phyloP scores from a whole-genome alignment of 2,329 filamentous ascomycete genomes.

The Aspergillus latus region DNA sequence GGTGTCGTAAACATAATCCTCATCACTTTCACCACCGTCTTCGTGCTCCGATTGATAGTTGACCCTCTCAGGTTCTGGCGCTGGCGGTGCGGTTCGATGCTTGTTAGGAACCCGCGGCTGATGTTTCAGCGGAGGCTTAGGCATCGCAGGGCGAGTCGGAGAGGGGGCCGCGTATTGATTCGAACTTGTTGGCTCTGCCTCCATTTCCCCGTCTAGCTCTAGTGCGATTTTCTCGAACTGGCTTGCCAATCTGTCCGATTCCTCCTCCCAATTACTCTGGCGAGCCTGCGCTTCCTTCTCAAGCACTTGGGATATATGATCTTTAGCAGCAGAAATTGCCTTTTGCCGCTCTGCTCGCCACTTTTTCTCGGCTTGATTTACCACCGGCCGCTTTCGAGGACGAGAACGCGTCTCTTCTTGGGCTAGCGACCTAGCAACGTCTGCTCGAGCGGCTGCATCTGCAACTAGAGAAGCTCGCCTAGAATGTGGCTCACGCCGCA shows the following conservation, averaged over 20 bases:
- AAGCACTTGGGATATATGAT: constrained; percentile 33
- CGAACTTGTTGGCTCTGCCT: constrained; percentile 18
- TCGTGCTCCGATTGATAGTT: constrained; percentile 11
- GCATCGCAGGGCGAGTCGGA: constrained; percentile 16
- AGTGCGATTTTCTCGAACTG: constrained; percentile 46
- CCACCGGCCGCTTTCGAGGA: constrained; percentile 40
- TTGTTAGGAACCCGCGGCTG: constrained; percentile 37
- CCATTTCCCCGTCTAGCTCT: constrained; percentile 39
- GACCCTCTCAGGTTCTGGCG: constrained; percentile 7
- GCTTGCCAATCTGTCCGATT: constrained; percentile 43
- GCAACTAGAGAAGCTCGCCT: constrained; percentile 36
- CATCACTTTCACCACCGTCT: constrained; percentile 47
- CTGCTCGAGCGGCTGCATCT: constrained; percentile 25
- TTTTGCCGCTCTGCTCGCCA: constrained; percentile 39
- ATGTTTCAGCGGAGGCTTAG: constrained; percentile 37
- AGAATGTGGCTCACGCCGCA: constrained; percentile 34
- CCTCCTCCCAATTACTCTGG: constrained; percentile 43
- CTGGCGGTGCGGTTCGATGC: constrained; percentile 17
- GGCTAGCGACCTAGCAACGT: constrained; percentile 1
- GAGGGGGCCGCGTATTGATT: constrained; percentile 1
- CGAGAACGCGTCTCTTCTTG: constrained; percentile 17
- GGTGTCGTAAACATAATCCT: constrained; percentile 62
- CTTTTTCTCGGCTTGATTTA: constrained; percentile 41
- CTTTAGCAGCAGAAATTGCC: constrained; percentile 37
- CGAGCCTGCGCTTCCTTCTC: constrained; percentile 40